phyloP scores from a whole-genome alignment of 2,329 filamentous ascomycete species.

The Berkeleyomyces rouxiae region DNA sequence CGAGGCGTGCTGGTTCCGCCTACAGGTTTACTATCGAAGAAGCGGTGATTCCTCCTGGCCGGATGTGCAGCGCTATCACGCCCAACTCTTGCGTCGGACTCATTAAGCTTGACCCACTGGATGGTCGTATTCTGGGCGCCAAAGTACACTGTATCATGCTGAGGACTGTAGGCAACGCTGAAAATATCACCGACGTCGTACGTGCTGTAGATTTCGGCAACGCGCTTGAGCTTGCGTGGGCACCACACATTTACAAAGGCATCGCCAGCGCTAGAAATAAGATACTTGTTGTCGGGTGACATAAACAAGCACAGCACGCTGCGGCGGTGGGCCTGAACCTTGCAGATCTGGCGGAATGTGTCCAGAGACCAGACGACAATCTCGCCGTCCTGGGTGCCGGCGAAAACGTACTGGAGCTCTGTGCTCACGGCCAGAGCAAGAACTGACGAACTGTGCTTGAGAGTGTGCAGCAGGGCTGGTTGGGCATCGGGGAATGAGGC shows the following conservation, averaged over 20 bases:
- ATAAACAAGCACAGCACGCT: constrained; percentile 77
- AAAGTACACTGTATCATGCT: constrained; percentile 69
- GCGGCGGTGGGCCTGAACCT: constrained; percentile 77
- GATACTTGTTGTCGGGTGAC: constrained; percentile 53
- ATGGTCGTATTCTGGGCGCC: constrained; percentile 91
- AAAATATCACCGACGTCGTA: constrained; percentile 95
- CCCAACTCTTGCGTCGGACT: constrained; percentile 40
- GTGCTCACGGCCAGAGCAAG: constrained; percentile 69
- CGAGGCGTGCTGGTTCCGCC: constrained; percentile 66
- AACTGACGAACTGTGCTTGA: constrained; percentile 63
- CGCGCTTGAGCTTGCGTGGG: constrained; percentile 53
- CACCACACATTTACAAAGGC: constrained; percentile 92
- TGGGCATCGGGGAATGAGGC: constrained; percentile 1
- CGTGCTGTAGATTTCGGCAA: constrained; percentile 82
- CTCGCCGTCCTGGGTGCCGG: constrained; percentile 83
- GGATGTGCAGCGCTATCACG: constrained; percentile 54
- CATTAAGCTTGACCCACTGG: constrained; percentile 71
- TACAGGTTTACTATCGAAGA: constrained; percentile 82
- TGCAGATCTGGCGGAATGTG: constrained; percentile 64
- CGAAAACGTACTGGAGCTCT: constrained; percentile 65
- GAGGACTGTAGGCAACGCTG: constrained; percentile 73
- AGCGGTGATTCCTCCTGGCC: constrained; percentile 62
- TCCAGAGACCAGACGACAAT: constrained; percentile 82
- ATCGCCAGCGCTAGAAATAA: constrained; percentile 89
- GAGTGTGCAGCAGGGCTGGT: constrained; percentile 46